Percentiles rank a stretch among this genome's conserved stretches.
Evolutionary conservation across 2,329 filamentous ascomycete genomes (phyloP).

Genomic region (Trichocomaceae sp.): DNA sequence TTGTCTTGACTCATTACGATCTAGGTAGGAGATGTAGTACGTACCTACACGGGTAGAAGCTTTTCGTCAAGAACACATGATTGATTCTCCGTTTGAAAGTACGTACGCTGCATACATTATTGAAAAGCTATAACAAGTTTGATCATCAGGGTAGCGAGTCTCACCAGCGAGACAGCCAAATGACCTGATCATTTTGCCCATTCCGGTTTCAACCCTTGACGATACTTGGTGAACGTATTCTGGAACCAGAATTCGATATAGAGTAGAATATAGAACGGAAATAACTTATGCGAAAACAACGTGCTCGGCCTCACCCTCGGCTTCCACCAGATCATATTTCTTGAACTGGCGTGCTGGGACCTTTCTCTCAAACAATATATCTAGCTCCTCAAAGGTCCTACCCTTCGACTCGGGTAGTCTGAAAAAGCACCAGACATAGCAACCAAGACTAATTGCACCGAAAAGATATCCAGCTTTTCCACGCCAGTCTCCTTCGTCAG

Average conservation of each 20-base stretch:
- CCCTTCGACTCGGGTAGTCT: slow-evolving; percentile 32
- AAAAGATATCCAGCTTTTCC: slow-evolving; percentile 29
- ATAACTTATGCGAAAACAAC: neutral
- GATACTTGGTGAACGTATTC: neutral
- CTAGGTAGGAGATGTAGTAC: neutral
- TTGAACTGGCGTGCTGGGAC: slow-evolving; percentile 31
- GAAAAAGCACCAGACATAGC: slow-evolving; percentile 31
- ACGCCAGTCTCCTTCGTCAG: slow-evolving; percentile 24
- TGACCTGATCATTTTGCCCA: no score
- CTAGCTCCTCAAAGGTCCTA: slow-evolving; percentile 34
- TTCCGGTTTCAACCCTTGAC: neutral
- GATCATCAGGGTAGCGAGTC: no score
- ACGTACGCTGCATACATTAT: neutral
- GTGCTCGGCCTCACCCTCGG: neutral
- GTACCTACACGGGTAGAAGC: neutral
- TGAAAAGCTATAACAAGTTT: neutral
- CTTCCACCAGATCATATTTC: slow-evolving; percentile 10
- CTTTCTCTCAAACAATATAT: slow-evolving; percentile 35
- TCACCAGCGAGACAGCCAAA: no score
- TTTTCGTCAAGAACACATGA: neutral
- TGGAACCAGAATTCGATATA: neutral
- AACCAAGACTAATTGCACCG: slow-evolving; percentile 20
- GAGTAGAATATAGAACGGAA: neutral
- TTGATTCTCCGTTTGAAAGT: no score
- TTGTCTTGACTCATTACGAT: neutral